Base-by-base conservation (phyloP, 306 rosid genomes). In the Fragaria ananassa region DNA sequence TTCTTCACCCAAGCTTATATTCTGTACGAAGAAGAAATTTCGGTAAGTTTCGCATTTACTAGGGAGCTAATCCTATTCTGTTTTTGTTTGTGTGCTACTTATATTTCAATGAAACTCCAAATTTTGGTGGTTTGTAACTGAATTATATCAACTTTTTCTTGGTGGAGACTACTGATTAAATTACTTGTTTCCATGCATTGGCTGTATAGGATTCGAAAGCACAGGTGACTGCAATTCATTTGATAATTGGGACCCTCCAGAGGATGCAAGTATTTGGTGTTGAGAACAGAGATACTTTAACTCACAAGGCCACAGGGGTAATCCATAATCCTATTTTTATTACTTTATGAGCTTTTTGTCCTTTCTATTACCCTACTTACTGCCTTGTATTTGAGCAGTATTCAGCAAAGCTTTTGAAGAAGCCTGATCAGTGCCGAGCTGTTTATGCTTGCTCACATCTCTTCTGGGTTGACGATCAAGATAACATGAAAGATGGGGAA, bases 281-380 rank as follows among this genome's bases (percentile, higher is more conserved):
- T 78, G 99, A 96, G 85, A 96, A 96, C 88, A 89, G 98, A 83
- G 99, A 96, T 81, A 96, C 99, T 63, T 90, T 96, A 81, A 96
- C 99, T 41, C 99, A 96, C 97, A 96, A 96, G 87, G 99, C 99
- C 82, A 96, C 98, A 0, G 99, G 99, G 98, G 99, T 96, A 87
- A 88, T 74, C 80, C 60, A 98, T 96, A 87, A 88, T 74, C 80
- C 60, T 75, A 73, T 25, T 76, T 83, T 1, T 6, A 5, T 61
- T 61, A 61, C 39, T 25, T 61, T 5, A 5, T 27, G 41, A 31
- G 18, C 75, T 35, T 2, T 54, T 69, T 10, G 15, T 75, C 47
- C 29, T 70, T 74, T 75, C 51, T 54, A 78, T 34, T 70, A 56
- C 70, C 70, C 4, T 61, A 41, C 80, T 44, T 58, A 31, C 62